Conservation (phyloP, 2,329 filamentous ascomycete species). For the Xylaria sp. region DNA sequence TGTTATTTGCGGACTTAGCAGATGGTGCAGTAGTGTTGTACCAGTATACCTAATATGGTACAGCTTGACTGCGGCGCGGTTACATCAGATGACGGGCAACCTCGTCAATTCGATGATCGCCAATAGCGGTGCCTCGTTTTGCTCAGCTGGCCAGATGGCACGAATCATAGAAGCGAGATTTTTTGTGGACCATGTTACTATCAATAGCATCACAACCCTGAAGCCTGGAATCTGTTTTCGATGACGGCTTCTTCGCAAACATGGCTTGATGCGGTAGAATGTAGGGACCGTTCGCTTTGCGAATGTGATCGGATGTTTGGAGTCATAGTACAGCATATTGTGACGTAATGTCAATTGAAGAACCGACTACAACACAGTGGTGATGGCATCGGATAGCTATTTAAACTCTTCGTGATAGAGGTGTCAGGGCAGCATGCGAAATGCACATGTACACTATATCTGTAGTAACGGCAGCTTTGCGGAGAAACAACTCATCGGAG, state of each 20-base stretch:
- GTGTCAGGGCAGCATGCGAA: slow-evolving; percentile 21
- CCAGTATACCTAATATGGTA: background rate
- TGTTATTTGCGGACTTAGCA: slow-evolving; percentile 28
- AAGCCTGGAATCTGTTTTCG: slow-evolving; percentile 4
- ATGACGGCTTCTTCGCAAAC: slow-evolving; percentile 10
- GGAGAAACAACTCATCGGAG: slow-evolving; percentile 27
- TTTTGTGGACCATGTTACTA: slow-evolving; percentile 33
- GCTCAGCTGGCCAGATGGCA: slow-evolving; percentile 33
- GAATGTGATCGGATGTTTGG: slow-evolving; percentile 23
- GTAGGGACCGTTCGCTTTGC: slow-evolving; percentile 26
- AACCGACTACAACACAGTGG: slow-evolving; percentile 12
- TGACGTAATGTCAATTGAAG: slow-evolving; percentile 14
- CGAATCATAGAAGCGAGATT: slow-evolving; percentile 19
- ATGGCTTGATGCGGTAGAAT: slow-evolving; percentile 16
- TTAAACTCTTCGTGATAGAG: slow-evolving; percentile 3
- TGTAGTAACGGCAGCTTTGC: slow-evolving; percentile 31
- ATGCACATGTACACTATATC: slow-evolving; percentile 23
- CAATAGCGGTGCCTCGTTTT: slow-evolving; percentile 27
- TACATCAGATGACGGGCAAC: slow-evolving; percentile 28
- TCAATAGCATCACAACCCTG: slow-evolving; percentile 34
- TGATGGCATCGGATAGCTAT: slow-evolving; percentile 11
- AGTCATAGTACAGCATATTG: slow-evolving; percentile 17
- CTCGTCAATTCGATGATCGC: slow-evolving; percentile 21
- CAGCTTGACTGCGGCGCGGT: slow-evolving; percentile 21
- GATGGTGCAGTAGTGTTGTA: slow-evolving; percentile 14